Percentiles rank a stretch among this genome's conserved stretches.
These are phyloP conservation scores for Lonicera japonica DNA, from an alignment of 129 eudicot genomes.

Conservation along the genomic window DNA sequence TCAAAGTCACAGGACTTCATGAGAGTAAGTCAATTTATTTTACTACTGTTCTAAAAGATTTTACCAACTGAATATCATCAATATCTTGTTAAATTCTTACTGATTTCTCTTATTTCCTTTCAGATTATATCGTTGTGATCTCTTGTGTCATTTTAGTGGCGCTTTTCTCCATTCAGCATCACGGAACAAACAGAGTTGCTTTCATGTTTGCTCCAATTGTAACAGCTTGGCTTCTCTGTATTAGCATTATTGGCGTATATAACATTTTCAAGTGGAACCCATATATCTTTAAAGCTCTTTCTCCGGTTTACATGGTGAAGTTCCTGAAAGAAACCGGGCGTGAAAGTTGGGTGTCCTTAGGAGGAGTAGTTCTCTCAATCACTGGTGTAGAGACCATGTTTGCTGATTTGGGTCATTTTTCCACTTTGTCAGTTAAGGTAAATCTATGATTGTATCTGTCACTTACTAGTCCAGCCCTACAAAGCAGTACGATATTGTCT, in stretches of 20 bases:
- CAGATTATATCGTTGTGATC: constrained; percentile 48
- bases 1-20: constrained; percentile 39
- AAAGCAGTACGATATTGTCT: too few species aligned
- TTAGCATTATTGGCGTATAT: constrained; percentile 58
- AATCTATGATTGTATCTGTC: neutral
- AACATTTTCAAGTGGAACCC: constrained; percentile 65
- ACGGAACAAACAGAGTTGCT: constrained; percentile 63
- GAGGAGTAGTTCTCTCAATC: constrained; percentile 64
- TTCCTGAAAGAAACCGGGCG: constrained; percentile 46
- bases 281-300: constrained; percentile 46
- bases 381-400: constrained; percentile 74
- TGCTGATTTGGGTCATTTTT: constrained; percentile 79
- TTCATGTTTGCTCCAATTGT: constrained; percentile 75
- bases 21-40: constrained; percentile 32
- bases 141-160: constrained; percentile 50
- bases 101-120: neutral
- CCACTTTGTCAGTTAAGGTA: constrained; percentile 66
- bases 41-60: neutral
- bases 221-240: constrained; percentile 60
- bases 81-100: neutral
- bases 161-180: constrained; percentile 67
- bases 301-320: constrained; percentile 59
- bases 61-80: neutral
- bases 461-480: too few species aligned
- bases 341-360: constrained; percentile 74